phyloP scores from a whole-genome alignment of 1,139 yeast genomes.

The Candida tropicalis region DNA sequence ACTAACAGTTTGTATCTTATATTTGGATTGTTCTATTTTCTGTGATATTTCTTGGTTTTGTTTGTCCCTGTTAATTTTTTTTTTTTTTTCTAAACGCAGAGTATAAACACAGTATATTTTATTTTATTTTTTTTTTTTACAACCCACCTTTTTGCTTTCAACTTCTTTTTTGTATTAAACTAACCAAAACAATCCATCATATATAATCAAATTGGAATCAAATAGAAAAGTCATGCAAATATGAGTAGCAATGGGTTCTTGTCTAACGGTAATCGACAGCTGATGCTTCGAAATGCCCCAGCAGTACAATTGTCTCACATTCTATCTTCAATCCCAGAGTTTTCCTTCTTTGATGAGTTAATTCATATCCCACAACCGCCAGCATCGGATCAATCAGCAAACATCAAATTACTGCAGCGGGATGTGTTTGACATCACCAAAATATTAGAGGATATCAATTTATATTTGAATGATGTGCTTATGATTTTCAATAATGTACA shows the following conservation, averaged over 20 bases:
- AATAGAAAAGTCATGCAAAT: slow-evolving; percentile 9
- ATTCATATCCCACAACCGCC: slow-evolving; percentile 23
- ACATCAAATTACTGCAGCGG: slow-evolving; percentile 27
- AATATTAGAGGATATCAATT: slow-evolving; percentile 33
- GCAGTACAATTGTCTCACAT: slow-evolving; percentile 13
- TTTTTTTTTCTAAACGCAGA: slow-evolving; percentile 1
- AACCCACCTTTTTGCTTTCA: neutral
- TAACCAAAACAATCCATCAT: neutral
- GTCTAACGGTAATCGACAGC: slow-evolving; percentile 4
- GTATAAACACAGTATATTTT: neutral
- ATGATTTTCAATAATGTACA: slow-evolving; percentile 20
- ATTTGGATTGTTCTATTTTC: neutral
- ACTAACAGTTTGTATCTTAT: neutral
- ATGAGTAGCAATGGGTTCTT: slow-evolving; percentile 8
- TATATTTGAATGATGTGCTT: slow-evolving; percentile 27
- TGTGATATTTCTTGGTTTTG: neutral
- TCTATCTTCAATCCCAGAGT: slow-evolving; percentile 24
- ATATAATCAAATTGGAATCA: neutral
- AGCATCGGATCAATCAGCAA: slow-evolving; percentile 1
- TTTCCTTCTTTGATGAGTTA: slow-evolving; percentile 38
- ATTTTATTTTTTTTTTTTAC: slow-evolving; percentile 3
- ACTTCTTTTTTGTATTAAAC: neutral
- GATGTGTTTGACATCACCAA: slow-evolving; percentile 35
- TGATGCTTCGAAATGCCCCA: slow-evolving; percentile 9
- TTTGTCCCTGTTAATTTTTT: neutral